A percentile compares a stretch with the other conserved stretches of the same genome.
These are phyloP conservation scores for Umbelopsis vinacea DNA, from an alignment of 192 early-diverging fungal genomes.

Conservation along the genomic window DNA sequence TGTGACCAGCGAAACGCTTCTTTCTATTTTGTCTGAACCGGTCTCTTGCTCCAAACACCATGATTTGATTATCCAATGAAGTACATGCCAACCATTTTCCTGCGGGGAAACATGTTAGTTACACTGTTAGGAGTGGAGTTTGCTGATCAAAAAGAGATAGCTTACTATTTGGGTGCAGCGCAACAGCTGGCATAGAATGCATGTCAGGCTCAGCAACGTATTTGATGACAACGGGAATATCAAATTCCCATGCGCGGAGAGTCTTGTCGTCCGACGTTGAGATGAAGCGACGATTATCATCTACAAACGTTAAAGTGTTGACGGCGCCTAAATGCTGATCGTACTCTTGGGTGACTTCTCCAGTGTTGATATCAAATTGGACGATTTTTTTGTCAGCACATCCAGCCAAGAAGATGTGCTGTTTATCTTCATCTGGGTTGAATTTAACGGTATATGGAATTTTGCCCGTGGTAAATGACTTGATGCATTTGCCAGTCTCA, in stretches of 20 bases:
- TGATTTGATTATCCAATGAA: slow-evolving; percentile 95
- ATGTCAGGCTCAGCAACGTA: slow-evolving; percentile 95
- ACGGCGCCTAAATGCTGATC: slow-evolving; percentile 96
- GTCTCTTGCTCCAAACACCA: slow-evolving; percentile 87
- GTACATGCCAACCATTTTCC: slow-evolving; percentile 94
- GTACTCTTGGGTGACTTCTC: slow-evolving; percentile 91
- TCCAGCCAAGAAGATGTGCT: slow-evolving; percentile 89
- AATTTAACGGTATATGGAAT: slow-evolving; percentile 91
- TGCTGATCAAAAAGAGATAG: slow-evolving; percentile 21
- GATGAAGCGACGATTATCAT: slow-evolving; percentile 92
- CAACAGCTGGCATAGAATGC: slow-evolving; percentile 95
- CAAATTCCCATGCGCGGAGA: slow-evolving; percentile 96
- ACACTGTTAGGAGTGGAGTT: background rate
- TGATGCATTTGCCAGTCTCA: slow-evolving; percentile 91
- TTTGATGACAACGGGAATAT: slow-evolving; percentile 98
- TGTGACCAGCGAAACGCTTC: slow-evolving; percentile 90
- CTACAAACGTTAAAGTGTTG: slow-evolving; percentile 97
- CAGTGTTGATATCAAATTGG: slow-evolving; percentile 84
- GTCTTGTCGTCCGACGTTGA: slow-evolving; percentile 98
- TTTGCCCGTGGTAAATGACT: slow-evolving; percentile 72
- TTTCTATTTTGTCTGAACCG: slow-evolving; percentile 86
- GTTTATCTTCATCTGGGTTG: slow-evolving; percentile 87
- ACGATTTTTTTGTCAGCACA: slow-evolving; percentile 92
- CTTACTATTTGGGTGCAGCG: slow-evolving; percentile 85
- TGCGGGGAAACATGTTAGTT: slow-evolving; percentile 38